Base-by-base conservation (phyloP, 345 rosid species). In the Euclidium syriacum region DNA sequence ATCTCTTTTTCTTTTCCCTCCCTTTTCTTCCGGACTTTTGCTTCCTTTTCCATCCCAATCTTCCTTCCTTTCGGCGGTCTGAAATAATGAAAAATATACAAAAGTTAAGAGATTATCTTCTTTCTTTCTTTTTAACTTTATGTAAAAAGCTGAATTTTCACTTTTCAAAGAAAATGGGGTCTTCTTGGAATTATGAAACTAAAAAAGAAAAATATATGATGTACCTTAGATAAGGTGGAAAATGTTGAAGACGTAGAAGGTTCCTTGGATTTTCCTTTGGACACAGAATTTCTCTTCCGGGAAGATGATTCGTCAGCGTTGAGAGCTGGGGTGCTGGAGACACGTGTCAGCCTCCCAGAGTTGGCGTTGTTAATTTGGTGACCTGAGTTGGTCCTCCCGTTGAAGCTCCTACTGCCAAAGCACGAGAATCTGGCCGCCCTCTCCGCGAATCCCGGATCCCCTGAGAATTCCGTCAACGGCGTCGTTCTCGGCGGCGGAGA, bases 391-490 rank as follows among this genome's bases (percentile, higher is more conserved):
- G 68, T 65, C 50, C 87, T 63, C 15, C 82, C 87, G 30, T 91
- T 91, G 57, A 87, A 87, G 36, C 95, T 92, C 65, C 82, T 71
- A 67, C 86, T 86, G 7, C 94, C 87, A 25, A 88, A 82, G 62
- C 87, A 78, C 5, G 96, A 78, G 55, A 81, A 86, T 65, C 73
- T 84, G 1, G 94, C 94, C 0, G 96, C 96, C 22, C 97, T 75
- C 65, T 82, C 92, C 0, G 87, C 87, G 10, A 90, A 90, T 52
- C 95, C 95, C 5, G 92, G 95, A 69, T 90, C 95, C 4, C 88
- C 89, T 0, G 83, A 73, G 75, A 84, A 82, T 17, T 81, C 90
- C 0, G 87, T 80, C 24, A 80, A 29, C 14, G 78, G 76, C 82
- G 75, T 52, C 29, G 87, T 60, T 36, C 66, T 71, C 25, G 77